Evolutionary conservation across 768 basidiomycete species (phyloP).

Genomic region (Trametes gibbosa): DNA sequence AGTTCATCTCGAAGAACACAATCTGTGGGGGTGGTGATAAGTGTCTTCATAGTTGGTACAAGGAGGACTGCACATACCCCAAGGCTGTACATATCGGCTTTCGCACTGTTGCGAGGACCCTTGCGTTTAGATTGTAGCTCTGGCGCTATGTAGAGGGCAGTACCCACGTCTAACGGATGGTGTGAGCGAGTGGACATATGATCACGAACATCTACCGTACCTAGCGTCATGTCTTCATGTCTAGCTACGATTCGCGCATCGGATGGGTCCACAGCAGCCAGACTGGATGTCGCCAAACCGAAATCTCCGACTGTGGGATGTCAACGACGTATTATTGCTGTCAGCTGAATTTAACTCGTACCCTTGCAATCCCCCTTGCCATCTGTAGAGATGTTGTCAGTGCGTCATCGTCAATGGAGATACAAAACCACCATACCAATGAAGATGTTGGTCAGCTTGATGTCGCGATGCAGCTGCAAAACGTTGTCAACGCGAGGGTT

Average conservation of each 20-base stretch:
- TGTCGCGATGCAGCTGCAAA: conserved; percentile 71
- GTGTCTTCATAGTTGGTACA: neutral
- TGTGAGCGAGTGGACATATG: neutral
- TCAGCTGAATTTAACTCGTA: conserved; percentile 21
- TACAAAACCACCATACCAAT: conserved; percentile 59
- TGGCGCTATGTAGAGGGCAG: conserved; percentile 88
- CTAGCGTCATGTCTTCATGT: conserved; percentile 75
- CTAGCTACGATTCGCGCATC: conserved; percentile 44
- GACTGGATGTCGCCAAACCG: conserved; percentile 81
- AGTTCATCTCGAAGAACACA: conserved; percentile 98
- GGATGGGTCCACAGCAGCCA: conserved; percentile 75
- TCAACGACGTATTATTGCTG: neutral
- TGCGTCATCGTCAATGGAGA: neutral
- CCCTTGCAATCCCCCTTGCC: conserved; percentile 84
- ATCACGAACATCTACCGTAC: conserved; percentile 33
- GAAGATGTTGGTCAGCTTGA: conserved; percentile 93
- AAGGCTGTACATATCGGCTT: conserved; percentile 93
- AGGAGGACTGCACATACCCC: conserved; percentile 52
- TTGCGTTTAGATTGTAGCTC: conserved; percentile 69
- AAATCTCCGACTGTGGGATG: conserved; percentile 77
- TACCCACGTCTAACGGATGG: conserved; percentile 69
- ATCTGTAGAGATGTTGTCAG: conserved; percentile 42
- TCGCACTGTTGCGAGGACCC: conserved; percentile 72
- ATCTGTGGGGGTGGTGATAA: conserved; percentile 48
- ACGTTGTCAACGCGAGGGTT: neutral